Evolutionary conservation across 768 basidiomycete genomes (phyloP), one percentile per base, ranked within the genome.

Genomic region (Kwoniella pini): DNA sequence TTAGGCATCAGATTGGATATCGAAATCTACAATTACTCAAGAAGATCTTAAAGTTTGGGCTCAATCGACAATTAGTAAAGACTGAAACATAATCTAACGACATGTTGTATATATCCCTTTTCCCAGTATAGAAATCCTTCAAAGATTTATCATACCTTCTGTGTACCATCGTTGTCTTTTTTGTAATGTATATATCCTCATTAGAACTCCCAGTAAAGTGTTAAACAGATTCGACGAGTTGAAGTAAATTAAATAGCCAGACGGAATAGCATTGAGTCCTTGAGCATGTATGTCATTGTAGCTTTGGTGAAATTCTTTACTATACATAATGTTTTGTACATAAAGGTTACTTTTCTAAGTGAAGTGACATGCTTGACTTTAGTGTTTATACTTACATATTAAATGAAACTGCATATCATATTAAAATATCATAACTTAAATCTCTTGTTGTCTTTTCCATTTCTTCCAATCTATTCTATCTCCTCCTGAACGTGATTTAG

Each of bases 1-100:
- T n/a, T 43, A 75, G 73, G 62, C 58, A 5, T 68, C 68, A 1
- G 53, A 53, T 4, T 75, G 73, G 73, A 75, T 75, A 36, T 56
- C 52, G 22, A 43, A 60, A 2, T 70, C 68, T 7, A 63, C 21
- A 24, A 60, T 75, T 22, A 69, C 70, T 6, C 43, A 60, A 45
- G 70, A 58, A 12, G 70, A 70, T 31, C 45, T 75, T 0, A 67
- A 65, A 42, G 45, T 28, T 4, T 75, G 73, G 73, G 60, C 63
- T 22, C 13, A 45, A 28, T 64, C 63, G 24, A 54, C 53, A 17
- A 43, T 54, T 27, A 15, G 21, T 12, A 24, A 54, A 26, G 53
- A 54, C 38, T 44, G n/a, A 54, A 9, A 3, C 11, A 21, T 10
- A 42, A 5, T 15, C 33, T 36, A 9, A 9, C 33, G 43, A 44